Base-by-base conservation (phyloP, 352 stramenopile genomes). In the Phytophthora tentaculata region DNA sequence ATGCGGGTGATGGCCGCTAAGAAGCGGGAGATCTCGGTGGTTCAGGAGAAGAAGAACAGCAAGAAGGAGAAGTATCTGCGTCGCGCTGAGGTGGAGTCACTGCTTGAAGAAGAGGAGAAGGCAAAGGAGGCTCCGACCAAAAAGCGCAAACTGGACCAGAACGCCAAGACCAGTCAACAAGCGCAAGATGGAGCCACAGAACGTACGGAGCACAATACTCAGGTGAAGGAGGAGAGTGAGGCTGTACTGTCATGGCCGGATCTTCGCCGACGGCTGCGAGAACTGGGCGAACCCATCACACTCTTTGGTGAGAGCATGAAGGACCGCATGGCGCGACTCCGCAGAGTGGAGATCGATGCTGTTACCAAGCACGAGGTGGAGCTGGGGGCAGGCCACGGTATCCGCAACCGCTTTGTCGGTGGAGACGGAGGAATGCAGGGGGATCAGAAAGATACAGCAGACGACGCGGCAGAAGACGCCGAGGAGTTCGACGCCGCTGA, bases 281-380 rank as follows among this genome's bases (percentile, higher is more conserved):
- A 91, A 49, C 59, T 97, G 14, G 86, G 89, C 1, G 55, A 96
- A 64, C 90, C 91, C 9, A 84, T 97, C 44, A 95, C 89, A 44
- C 73, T 98, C 4, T 98, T 98, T 74, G 90, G 89, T 12, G 94
- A 98, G 69, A 78, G 60, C 10, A 65, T 86, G 55, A 61, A 62
- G 37, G 73, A 77, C 37, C 84, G 94, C 28, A 86, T 92, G 60
- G 61, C 72, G 28, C 81, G 94, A 0, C 76, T 98, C 32, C 82
- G 79, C 9, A 50, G 59, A 17, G 75, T 83, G 2, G 90, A 97
- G 65, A 79, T 90, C 26, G 83, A 91, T 24, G 77, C 74, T 9
- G 86, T 83, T 5, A 74, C 80, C 6, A 82, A 83, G 1, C 76
- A 88, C 32, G 88, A 95, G 19, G 89, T 95, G 43, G 78, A 80